Percentiles rank a stretch among this genome's conserved stretches.
Conservation (phyloP, 2,329 filamentous ascomycete species). For the Colletotrichum acutatum region DNA sequence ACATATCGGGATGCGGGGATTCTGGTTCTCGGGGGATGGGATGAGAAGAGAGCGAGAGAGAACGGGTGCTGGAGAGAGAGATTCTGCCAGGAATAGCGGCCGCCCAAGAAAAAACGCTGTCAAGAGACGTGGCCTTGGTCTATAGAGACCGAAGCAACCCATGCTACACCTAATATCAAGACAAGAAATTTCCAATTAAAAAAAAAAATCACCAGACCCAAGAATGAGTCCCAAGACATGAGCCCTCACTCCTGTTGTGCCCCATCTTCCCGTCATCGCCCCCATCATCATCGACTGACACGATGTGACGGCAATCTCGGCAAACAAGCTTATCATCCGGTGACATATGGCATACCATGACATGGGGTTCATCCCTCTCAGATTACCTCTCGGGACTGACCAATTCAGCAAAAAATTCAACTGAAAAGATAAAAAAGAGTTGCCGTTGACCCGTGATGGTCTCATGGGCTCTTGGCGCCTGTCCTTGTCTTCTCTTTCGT, state of each 20-base stretch:
- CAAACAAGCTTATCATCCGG: conserved; percentile 5
- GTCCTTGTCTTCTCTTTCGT: no score
- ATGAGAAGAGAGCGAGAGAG: background rate
- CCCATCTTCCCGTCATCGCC: no score
- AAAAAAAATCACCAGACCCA: background rate
- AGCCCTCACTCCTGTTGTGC: no score
- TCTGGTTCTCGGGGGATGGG: background rate
- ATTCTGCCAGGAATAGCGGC: conserved; percentile 6
- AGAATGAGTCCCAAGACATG: no score
- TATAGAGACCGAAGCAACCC: conserved; percentile 13
- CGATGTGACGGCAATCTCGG: conserved; percentile 5
- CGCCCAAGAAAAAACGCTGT: conserved; percentile 1
- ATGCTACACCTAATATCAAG: conserved; percentile 34
- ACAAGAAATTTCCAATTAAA: background rate
- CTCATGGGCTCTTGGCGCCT: background rate
- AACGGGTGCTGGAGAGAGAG: background rate
- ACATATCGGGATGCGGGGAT: conserved; percentile 5
- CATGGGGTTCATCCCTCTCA: background rate
- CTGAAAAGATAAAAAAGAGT: background rate
- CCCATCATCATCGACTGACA: background rate
- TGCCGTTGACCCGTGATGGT: background rate
- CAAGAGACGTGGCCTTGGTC: conserved; percentile 16
- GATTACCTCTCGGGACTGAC: background rate
- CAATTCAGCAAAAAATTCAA: background rate
- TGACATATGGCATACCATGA: background rate